Evolutionary conservation across 1,139 yeast genomes (phyloP).

Genomic region (Williopsis jadinii): DNA sequence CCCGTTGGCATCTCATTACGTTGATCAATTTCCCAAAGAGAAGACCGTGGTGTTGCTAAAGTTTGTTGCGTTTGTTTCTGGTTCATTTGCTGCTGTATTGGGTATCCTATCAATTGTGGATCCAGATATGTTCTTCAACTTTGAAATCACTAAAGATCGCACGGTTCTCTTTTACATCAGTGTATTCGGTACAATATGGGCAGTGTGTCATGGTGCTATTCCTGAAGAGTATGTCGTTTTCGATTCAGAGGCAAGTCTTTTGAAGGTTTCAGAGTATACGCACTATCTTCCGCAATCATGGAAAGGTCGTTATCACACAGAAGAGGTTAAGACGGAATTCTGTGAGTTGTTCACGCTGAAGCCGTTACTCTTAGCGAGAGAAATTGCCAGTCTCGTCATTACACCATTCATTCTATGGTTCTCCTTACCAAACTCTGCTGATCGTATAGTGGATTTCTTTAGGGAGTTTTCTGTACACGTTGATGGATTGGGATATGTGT

Average conservation of each 20-base stretch:
- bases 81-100: conserved; percentile 83
- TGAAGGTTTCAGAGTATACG: conserved; percentile 75
- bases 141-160: conserved; percentile 76
- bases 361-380: conserved; percentile 65
- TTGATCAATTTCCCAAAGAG: conserved; percentile 90
- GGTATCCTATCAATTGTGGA: conserved; percentile 83
- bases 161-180: conserved; percentile 86
- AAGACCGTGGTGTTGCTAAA: conserved; percentile 55
- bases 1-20: conserved; percentile 73
- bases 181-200: conserved; percentile 76
- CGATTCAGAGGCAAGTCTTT: conserved; percentile 83
- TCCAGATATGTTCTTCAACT: conserved; percentile 84
- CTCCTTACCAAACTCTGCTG: conserved; percentile 65
- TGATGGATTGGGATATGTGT: conserved; percentile 92
- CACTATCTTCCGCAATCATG: conserved; percentile 85
- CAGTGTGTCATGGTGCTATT: conserved; percentile 56
- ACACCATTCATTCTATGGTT: conserved; percentile 89
- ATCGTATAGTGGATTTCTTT: conserved; percentile 79
- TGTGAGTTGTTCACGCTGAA: conserved; percentile 71
- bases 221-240: conserved; percentile 62
- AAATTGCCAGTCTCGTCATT: conserved; percentile 69
- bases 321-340: conserved; percentile 75
- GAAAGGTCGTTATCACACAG: conserved; percentile 80
- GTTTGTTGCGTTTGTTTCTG: conserved; percentile 71
- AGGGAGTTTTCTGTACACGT: conserved; percentile 84